Base-by-base conservation (phyloP, 2,329 filamentous ascomycete species). In the Diplodia corticola region DNA sequence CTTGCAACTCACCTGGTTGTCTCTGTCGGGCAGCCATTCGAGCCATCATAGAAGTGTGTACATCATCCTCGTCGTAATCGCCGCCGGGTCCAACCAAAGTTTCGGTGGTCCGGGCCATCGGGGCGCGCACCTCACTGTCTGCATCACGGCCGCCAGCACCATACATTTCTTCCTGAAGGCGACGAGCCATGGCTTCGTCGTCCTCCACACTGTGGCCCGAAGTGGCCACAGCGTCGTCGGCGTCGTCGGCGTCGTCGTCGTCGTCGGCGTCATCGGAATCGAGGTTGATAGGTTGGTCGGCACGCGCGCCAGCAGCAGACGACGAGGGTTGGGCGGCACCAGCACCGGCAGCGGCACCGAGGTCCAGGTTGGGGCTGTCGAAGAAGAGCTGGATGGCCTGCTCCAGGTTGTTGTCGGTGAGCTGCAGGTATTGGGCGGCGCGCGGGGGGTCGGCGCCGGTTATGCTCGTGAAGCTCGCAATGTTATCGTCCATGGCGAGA, bases 91-190 rank as follows among this genome's bases (percentile, higher is more conserved):
- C 93, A 10, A 97, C 89, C 63, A 99, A 84, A 0, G 93, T 97
- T 80, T 99, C 95, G 13, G 92, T 96, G 30, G 91, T 96, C 72
- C 92, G 87, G 53, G 90, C 92, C 78, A 99, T 96, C 9, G 95
- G 95, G 55, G 95, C 95, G 73, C 95, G 86, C 64, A 99, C 89
- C 53, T 84, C 89, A 71, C 89, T 89, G 44, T 63, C 71, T 60
- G 12, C 64, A 20, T 65, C 68, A 81, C 74, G n/a, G 61, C 66
- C 77, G 7, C 77, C 80, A 67, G 35, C 75, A 63, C 86, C 85
- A 72, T 97, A 98, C 74, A 97, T 85, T 78, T 99, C 93, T 74
- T 99, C 91, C 77, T 99, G 95, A 67, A 99, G 78, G 66, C 91
- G 87, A 76, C 93, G 88, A 6, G 95, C 95, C 88, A 98, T 94